Conservation (phyloP, 1,284 basidiomycete genomes). For the Coniferiporia sulphurascens region DNA sequence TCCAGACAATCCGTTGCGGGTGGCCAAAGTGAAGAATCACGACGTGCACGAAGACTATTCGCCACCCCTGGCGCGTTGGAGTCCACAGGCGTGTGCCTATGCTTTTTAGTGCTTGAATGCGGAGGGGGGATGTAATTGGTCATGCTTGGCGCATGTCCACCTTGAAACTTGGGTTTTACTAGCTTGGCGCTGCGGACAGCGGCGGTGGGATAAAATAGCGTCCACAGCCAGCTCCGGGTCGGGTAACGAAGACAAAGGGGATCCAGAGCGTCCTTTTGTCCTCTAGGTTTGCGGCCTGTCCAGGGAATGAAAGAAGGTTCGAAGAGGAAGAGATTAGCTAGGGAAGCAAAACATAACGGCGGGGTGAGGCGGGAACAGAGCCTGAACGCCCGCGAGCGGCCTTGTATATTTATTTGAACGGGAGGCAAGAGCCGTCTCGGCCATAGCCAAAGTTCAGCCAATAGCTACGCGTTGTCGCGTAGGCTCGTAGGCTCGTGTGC, state of each 20-base stretch:
- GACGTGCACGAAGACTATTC: not conserved
- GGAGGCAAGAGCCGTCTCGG: not conserved
- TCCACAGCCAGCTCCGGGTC: not conserved
- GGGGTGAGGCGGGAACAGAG: not conserved
- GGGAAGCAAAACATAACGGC: not conserved
- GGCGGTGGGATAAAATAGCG: not conserved
- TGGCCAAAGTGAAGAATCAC: constrained; percentile 12
- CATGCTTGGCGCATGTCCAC: not conserved
- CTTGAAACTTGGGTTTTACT: not conserved
- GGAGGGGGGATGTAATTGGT: not conserved
- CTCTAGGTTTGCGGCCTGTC: not conserved
- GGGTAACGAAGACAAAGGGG: not conserved
- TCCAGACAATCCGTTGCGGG: not conserved
- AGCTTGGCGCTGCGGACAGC: not conserved
- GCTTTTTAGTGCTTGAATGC: not conserved
- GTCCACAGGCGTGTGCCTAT: not conserved
- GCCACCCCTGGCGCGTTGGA: not conserved
- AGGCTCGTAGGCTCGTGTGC: constrained; percentile 2
- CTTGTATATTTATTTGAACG: not conserved
- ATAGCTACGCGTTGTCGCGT: not conserved
- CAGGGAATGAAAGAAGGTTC: not conserved
- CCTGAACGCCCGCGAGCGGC: not conserved
- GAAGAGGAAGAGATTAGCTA: not conserved
- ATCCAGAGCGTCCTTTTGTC: not conserved
- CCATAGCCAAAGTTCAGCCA: not conserved